Evolutionary conservation across 805 yeast genomes (phyloP), one percentile per base, ranked within the genome.

Genomic region (Kazachstania taianensis): DNA sequence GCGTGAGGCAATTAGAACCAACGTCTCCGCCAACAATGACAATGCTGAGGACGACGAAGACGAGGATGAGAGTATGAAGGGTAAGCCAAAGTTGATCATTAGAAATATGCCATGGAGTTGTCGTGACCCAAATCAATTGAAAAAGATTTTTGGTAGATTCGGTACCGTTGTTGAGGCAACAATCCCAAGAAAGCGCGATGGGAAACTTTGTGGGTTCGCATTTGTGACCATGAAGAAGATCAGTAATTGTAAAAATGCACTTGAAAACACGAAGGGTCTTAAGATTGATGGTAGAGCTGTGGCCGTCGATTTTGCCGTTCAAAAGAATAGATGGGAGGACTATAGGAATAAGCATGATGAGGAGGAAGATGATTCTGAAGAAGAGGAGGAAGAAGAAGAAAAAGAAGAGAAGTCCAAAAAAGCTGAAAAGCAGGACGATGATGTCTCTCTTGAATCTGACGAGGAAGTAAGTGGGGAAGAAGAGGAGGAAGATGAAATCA

Each of bases 101-200:
- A 72, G 98, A 53, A 92, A 92, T 56, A 71, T 92, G 59, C 98
- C 98, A 9, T 92, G 98, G 98, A 79, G 95, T 12, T 78, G 92
- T 31, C 75, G 89, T 53, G 76, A 79, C 41, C 79, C 94, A 4
- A 74, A 74, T 4, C 75, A 73, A 37, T 66, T 92, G 50, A 77
- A 72, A 51, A 77, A 77, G 47, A 52, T 76, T 6, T 92, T 92
- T 53, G 61, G 69, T 39, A 75, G 75, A 50, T 92, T 65, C 54
- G 98, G 98, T 35, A 78, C 81, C 20, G 95, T 92, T 24, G 75
- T 73, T 18, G 95, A 86, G 52, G 94, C 89, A 0, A 75, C 76
- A 46, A 84, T 92, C 46, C 98, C 98, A 32, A 75, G 83, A 50
- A 84, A 82, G 52, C 69, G 72, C 32, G 94, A 85, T 33, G 95